These are phyloP conservation scores for Myxozyma neglecta DNA, from an alignment of 805 yeast species.

Conservation along the genomic window DNA sequence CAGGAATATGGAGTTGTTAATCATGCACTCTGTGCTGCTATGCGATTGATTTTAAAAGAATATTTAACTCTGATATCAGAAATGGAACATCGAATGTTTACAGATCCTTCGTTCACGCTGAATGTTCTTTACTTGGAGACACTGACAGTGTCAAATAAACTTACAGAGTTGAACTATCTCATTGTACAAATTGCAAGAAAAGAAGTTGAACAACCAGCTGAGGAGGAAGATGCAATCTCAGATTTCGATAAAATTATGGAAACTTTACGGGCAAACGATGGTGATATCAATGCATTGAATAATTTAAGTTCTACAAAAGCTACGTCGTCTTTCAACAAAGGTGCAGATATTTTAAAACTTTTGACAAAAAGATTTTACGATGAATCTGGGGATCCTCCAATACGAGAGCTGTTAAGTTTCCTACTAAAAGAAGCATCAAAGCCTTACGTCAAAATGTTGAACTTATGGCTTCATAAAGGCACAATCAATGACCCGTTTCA, in stretches of 20 bases:
- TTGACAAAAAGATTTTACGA: conserved; percentile 58
- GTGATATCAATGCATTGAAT: conserved; percentile 37
- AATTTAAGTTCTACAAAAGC: conserved; percentile 29
- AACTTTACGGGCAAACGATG: conserved; percentile 41
- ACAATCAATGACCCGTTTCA: conserved; percentile 71
- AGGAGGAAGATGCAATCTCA: conserved; percentile 40
- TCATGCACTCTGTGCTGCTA: conserved; percentile 67
- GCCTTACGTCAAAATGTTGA: conserved; percentile 66
- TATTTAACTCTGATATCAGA: conserved; percentile 37
- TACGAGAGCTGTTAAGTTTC: conserved; percentile 52
- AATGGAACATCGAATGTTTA: conserved; percentile 56
- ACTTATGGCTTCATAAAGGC: conserved; percentile 79
- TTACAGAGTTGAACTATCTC: conserved; percentile 61
- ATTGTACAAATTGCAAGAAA: conserved; percentile 47
- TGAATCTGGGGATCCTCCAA: conserved; percentile 64
- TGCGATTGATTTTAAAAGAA: conserved; percentile 49
- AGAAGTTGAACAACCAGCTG: conserved; percentile 40
- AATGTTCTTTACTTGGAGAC: conserved; percentile 57
- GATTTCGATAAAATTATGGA: conserved; percentile 47
- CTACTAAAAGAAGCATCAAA: conserved; percentile 60
- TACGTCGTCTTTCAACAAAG: conserved; percentile 49
- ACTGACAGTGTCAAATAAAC: conserved; percentile 42
- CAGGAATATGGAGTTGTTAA: conserved; percentile 65
- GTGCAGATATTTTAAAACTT: conserved; percentile 69
- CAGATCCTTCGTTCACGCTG: conserved; percentile 55